Evolutionary conservation across 192 early-diverging fungal genomes (phyloP), one percentile per base, ranked within the genome.

Genomic region (Entomortierella chlamydospora): DNA sequence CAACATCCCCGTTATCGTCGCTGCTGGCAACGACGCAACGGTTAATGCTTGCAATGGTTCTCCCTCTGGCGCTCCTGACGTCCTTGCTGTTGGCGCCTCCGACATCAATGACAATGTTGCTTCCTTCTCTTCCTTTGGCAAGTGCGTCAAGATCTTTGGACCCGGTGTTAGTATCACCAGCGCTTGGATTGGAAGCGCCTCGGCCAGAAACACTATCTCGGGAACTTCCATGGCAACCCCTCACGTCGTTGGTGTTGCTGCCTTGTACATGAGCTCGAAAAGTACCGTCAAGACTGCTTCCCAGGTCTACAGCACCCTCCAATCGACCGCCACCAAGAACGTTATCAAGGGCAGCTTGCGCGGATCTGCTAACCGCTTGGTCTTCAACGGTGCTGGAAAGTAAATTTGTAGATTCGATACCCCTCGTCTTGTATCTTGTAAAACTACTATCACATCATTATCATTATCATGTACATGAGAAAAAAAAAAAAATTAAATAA

Each of bases 141-240:
- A 90, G 78, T 99, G 98, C 85, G 96, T 98, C 28, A 92, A 96
- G 74, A 89, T 98, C 64, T 93, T 95, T 81, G 97, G 95, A 43
- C 98, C 98, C 20, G 96, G 95, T 55, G 90, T 93, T 50, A 85
- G 92, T 67, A 94, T 98, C 64, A 89, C 88, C 57, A 93, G 91
- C 50, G 90, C 91, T 59, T 98, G 89, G 89, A 93, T 91, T 73
- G 89, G 87, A 51, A 87, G 89, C 81, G 89, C 89, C 54, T 88
- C 82, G 59, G 84, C 89, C 56, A 92, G 89, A 72, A 94, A 95
- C 88, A 91, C 89, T 68, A 95, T 98, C 81, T 97, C 96, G 15
- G 97, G 97, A 47, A 98, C 96, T 17, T 95, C 93, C 41, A 97
- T 98, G 95, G 95, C 97, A 62, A 86, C 91, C 64, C 97, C 97